A percentile compares a stretch with the other conserved stretches of the same genome.
Conservation (phyloP, 2,329 filamentous ascomycete species). For the Fusarium pseudonygamai region DNA sequence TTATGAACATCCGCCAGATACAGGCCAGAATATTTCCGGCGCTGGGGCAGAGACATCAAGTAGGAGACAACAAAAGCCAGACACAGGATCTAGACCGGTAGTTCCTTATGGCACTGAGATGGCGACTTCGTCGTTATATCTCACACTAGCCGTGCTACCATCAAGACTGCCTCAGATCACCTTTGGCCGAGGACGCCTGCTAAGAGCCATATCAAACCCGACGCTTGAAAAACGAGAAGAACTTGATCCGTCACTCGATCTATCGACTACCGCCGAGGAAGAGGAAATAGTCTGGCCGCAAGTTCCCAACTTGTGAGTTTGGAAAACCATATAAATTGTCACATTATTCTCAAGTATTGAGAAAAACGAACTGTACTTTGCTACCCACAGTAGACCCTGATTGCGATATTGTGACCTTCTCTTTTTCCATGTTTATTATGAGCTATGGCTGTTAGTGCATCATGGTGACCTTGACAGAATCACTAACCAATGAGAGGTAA, state of each 20-base stretch:
- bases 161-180: too few relatives aligned
- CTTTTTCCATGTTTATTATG: not conserved
- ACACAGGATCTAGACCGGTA: too few relatives aligned
- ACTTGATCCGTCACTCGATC: accelerated
- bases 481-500: not conserved
- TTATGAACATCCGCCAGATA: too few relatives aligned
- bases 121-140: not conserved
- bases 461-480: accelerated
- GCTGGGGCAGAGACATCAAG: not conserved
- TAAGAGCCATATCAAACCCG: not conserved
- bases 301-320: not conserved
- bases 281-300: not conserved
- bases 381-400: too few relatives aligned
- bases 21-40: not conserved
- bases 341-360: not conserved
- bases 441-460: not conserved
- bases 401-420: accelerated
- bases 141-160: too few relatives aligned
- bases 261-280: not conserved
- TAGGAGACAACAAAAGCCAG: not conserved
- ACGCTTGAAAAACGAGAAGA: not conserved
- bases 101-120: not conserved
- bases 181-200: not conserved
- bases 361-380: too few relatives aligned
- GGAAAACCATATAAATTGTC: not conserved